Base-by-base conservation (phyloP, 2,329 filamentous ascomycete species). In the Cladosporium oxysporum region DNA sequence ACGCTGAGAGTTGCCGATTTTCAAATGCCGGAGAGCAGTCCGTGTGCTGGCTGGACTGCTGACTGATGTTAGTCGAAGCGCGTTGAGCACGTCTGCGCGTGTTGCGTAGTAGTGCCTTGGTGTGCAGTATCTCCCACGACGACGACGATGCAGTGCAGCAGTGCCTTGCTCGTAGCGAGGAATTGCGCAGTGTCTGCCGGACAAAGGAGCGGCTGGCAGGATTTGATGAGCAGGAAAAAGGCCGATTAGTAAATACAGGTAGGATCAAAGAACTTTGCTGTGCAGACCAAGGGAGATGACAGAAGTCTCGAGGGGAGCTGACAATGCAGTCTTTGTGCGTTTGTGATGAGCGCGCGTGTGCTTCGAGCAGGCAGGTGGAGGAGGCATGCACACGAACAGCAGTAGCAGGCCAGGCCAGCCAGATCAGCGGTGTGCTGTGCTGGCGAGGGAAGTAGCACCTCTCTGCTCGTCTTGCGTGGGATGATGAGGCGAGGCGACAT, bases 261-360 rank as follows among this genome's bases (percentile, higher is more conserved):
- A 14, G 44, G 58, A 33, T 60, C 37, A 49, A 60, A 49, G 58
- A 49, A 60, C 21, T n/a, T 29, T 44, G 58, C 58, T 55, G 28
- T 55, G 28, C 14, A n/a, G 50, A 33, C 18, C 18, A 55, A 23
- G 18, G 26, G 8, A 1, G 58, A 50, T 18, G 58, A 60, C 58
- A 60, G 41, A 23, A 60, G 23, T 28, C 16, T 29, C 18, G 4
- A 55, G 26, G 26, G 18, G 18, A 28, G 59, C 59, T 37, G 59
- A 62, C 59, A 62, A 62, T 50, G 59, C 59, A 35, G 47, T 21
- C 59, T 62, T 62, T 62, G 59, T 62, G 47, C 33, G 5, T 62
- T 41, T 28, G 29, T 47, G 18, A 52, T 52, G 47, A 31, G 52
- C 26, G 26, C 26, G 26, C 41, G 29, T 18, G 53, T 26, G 31